phyloP scores from a whole-genome alignment of 805 yeast genomes.

The Wickerhamomyces queroliae region DNA sequence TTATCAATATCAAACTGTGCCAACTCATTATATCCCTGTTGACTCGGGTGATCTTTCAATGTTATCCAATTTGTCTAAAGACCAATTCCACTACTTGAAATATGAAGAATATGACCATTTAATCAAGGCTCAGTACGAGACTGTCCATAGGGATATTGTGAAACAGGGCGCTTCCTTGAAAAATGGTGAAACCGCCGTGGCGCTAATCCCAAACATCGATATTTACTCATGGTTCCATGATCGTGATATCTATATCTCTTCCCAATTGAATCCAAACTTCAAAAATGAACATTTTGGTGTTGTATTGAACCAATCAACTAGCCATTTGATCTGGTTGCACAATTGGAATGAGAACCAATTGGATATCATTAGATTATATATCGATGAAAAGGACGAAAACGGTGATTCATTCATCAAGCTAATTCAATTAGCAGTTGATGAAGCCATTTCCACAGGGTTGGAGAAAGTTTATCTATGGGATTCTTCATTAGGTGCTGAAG shows the following conservation, averaged over 20 bases:
- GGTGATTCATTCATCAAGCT: neutral
- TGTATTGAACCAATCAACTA: constrained; percentile 15
- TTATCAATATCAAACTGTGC: constrained; percentile 36
- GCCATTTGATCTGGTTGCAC: constrained; percentile 40
- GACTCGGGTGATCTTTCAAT: constrained; percentile 3
- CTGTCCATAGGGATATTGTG: constrained; percentile 16
- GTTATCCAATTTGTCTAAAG: constrained; percentile 8
- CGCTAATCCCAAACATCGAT: constrained; percentile 30
- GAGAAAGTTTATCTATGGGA: neutral
- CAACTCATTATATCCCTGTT: constrained; percentile 23
- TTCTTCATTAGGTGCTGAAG: neutral
- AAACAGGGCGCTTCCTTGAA: constrained; percentile 9
- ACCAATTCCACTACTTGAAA: constrained; percentile 21
- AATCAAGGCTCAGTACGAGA: constrained; percentile 21
- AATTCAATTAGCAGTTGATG: neutral
- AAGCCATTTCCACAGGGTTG: neutral
- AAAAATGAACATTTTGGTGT: constrained; percentile 23
- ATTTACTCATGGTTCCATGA: constrained; percentile 37
- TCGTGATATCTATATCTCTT: constrained; percentile 31
- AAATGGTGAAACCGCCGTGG: constrained; percentile 14
- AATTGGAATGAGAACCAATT: constrained; percentile 31
- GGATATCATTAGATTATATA: constrained; percentile 14
- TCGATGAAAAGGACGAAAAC: neutral
- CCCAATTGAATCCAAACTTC: constrained; percentile 16
- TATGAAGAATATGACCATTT: constrained; percentile 27